Evolutionary conservation across 805 yeast species (phyloP), one percentile per base, ranked within the genome.

Genomic region (Monosporozyma aerobia): DNA sequence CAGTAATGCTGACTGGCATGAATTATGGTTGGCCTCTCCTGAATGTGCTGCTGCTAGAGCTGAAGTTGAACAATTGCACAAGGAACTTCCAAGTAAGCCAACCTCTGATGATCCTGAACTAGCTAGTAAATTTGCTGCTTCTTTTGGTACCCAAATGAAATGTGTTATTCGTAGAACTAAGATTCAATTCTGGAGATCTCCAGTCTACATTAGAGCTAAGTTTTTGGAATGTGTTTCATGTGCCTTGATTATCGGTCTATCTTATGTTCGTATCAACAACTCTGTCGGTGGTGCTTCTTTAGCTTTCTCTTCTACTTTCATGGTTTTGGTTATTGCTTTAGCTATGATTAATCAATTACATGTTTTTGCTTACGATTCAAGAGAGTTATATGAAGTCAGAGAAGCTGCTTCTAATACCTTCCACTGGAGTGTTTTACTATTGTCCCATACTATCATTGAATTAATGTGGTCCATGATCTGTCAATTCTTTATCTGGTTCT

Each of bases 361-460:
- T 55, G 87, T 87, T 25, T 72, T 78, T 61, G 85, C 75, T 59
- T 78, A 77, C 45, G 65, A 69, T 47, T 83, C 81, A 60, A 75
- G 90, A 69, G 79, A 79, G 56, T 66, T 84, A 39, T 84, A 81
- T 59, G 90, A 84, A 67, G 85, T 78, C 46, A 77, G 90, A 67
- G 90, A 84, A 67, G 76, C 86, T 52, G 86, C 87, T 32, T 81
- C 89, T 1, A 82, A 77, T 63, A 81, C 88, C 2, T 85, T 81
- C 68, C 74, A 80, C 49, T 84, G 90, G 90, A 59, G 73, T 60
- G 80, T 82, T 1, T 79, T 83, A 51, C 66, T 83, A 52, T 50
- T 72, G 56, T 66, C 71, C 63, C 76, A 64, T 60, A 68, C 73
- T 30, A 58, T 72, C 11, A 70, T 76, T 25, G 83, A 79, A 65